Conservation (phyloP, 2,329 filamentous ascomycete species). For the Colletotrichum sp. region DNA sequence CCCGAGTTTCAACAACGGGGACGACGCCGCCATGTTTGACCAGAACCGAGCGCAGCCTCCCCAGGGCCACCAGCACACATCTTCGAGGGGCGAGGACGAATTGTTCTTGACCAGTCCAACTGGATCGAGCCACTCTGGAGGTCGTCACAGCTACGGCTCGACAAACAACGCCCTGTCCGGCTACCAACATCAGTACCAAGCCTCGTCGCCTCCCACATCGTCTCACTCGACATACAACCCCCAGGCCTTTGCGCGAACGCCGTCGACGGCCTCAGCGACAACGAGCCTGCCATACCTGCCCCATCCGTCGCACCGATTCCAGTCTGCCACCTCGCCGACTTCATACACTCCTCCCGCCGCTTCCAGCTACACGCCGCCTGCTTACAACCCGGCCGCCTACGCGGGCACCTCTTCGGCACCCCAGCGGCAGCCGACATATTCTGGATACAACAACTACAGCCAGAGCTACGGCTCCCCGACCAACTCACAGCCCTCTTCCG, state of each 20-base stretch:
- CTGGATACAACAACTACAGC: slow-evolving; percentile 50
- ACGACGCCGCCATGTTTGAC: slow-evolving; percentile 61
- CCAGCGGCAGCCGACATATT: slow-evolving; percentile 57
- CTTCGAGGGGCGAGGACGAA: slow-evolving; percentile 57
- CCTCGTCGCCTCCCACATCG: slow-evolving; percentile 49
- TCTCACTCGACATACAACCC: slow-evolving; percentile 71
- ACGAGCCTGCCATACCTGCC: slow-evolving; percentile 56
- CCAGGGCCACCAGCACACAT: slow-evolving; percentile 29
- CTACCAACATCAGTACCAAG: slow-evolving; percentile 58
- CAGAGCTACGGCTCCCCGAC: slow-evolving; percentile 45
- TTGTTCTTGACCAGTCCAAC: slow-evolving; percentile 64
- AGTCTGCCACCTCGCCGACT: slow-evolving; percentile 40
- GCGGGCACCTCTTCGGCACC: slow-evolving; percentile 48
- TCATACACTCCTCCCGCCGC: slow-evolving; percentile 38
- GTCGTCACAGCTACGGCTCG: slow-evolving; percentile 45
- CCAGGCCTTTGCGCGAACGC: slow-evolving; percentile 63
- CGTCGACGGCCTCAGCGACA: slow-evolving; percentile 53
- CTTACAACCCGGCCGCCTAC: slow-evolving; percentile 67
- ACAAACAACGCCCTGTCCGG: slow-evolving; percentile 51
- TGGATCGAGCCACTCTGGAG: slow-evolving; percentile 29
- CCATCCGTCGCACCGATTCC: slow-evolving; percentile 42
- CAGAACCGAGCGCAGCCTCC: slow-evolving; percentile 7
- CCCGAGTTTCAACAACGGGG: slow-evolving; percentile 77
- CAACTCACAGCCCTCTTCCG: slow-evolving; percentile 36
- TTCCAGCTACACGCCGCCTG: slow-evolving; percentile 52